Evolutionary conservation across 805 yeast species (phyloP).

Genomic region (Hanseniaspora lachancei): DNA sequence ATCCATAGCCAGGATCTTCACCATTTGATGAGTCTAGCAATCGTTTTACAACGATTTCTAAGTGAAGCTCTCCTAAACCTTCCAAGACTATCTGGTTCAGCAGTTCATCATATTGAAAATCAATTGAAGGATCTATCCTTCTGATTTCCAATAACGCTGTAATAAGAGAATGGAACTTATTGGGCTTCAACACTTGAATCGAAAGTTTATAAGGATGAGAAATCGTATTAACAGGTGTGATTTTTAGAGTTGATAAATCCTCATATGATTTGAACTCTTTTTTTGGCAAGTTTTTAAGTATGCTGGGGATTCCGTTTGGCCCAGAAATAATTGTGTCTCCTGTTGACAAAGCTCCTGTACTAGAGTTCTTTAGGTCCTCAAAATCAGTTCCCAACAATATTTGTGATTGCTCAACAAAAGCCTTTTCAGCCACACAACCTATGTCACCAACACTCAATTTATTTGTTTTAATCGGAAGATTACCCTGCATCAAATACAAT

Average conservation of each 20-base stretch:
- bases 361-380: conserved; percentile 2
- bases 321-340: conserved; percentile 74
- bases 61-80: conserved; percentile 95
- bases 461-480: conserved; percentile 59
- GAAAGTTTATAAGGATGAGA: conserved; percentile 10
- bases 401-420: conserved; percentile 29
- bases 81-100: conserved; percentile 88
- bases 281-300: not conserved
- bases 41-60: conserved; percentile 76
- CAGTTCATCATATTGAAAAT: conserved; percentile 56
- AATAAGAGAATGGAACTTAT: conserved; percentile 53
- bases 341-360: conserved; percentile 44
- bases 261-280: conserved; percentile 21
- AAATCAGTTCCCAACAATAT: conserved; percentile 32
- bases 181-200: conserved; percentile 34
- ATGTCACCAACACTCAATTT: conserved; percentile 64
- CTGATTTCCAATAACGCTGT: conserved; percentile 50
- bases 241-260: conserved; percentile 42
- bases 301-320: not conserved
- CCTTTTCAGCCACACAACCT: conserved; percentile 45
- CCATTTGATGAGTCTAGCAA: conserved; percentile 51
- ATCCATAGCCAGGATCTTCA: conserved; percentile 10
- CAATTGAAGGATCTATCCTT: conserved; percentile 85
- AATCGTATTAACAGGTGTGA: conserved; percentile 2
- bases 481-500: conserved; percentile 77